Base-by-base conservation (phyloP, 1,139 yeast species). In the Hyphopichia pseudoburtonii region DNA sequence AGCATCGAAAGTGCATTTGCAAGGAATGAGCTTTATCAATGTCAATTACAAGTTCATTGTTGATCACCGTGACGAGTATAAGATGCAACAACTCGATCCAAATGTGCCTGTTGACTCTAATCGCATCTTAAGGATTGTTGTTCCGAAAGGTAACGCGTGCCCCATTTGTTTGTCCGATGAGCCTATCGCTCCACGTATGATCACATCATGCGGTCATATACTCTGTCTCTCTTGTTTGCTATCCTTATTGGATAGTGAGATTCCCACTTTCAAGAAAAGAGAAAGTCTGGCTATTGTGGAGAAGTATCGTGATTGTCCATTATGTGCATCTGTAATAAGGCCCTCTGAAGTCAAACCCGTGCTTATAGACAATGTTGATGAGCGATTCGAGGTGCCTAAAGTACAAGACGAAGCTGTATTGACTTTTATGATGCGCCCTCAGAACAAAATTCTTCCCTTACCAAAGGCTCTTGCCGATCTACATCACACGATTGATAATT, bases 151-250 rank as follows among this genome's bases (percentile, higher is more conserved):
- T 11, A 78, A 82, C 38, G 78, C 82, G 36, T 94, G 99, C 56
- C 97, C 98, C 1, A 92, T 94, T 26, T 94, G 99, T 57, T 68
- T 92, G 14, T 76, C 84, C 23, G 95, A 86, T 38, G 83, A 81
- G 16, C 86, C 92, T 8, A 76, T 86, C 27, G 97, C 97, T 0
- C 97, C 98, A 1, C 69, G 97, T 39, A 94, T 94, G 97, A 80
- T 89, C 23, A 66, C 72, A 9, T 76, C 82, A 14, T 94, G 99
- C 64, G 98, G 99, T 3, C 99, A 94, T 56, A 75, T 89, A 11
- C 76, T 92, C 52, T 94, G 99, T 56, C 73, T 80, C 39, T 80
- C 89, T 21, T 94, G 99, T 56, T 62, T 90, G 28, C 60, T 88
- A 37, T 76, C 90, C 28, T 77, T 86, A 51, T 64, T 88, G 38